Conservation (phyloP, 768 basidiomycete genomes). For the Boletus patriciae region DNA sequence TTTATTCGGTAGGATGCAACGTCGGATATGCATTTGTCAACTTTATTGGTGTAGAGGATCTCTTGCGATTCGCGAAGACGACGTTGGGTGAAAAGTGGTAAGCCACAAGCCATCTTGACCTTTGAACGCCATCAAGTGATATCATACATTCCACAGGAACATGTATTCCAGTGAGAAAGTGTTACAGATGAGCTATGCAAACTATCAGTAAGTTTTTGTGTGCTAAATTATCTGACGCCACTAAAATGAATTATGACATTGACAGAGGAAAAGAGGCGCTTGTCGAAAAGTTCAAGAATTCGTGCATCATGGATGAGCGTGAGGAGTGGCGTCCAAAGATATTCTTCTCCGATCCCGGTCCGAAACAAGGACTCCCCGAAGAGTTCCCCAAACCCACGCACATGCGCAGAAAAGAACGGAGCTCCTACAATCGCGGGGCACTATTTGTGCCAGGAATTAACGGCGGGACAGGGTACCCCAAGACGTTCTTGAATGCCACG, state of each 20-base stretch:
- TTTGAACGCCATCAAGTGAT: constrained; percentile 1
- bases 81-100: constrained; percentile 83
- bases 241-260: constrained; percentile 3
- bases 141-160: constrained; percentile 54
- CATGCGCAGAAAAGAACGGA: constrained; percentile 78
- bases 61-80: constrained; percentile 70
- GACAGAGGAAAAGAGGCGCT: constrained; percentile 84
- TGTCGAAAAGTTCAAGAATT: constrained; percentile 91
- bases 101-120: constrained; percentile 16
- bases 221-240: constrained; percentile 1
- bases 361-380: constrained; percentile 70
- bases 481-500: constrained; percentile 28
- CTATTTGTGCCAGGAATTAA: constrained; percentile 56
- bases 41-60: constrained; percentile 76
- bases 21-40: constrained; percentile 89
- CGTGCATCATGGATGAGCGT: constrained; percentile 84
- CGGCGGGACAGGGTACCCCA: constrained; percentile 26
- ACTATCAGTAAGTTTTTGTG: constrained; percentile 71
- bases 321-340: constrained; percentile 84
- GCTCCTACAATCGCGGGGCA: constrained; percentile 72
- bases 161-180: constrained; percentile 92
- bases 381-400: constrained; percentile 84
- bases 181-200: constrained; percentile 88
- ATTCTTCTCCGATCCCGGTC: constrained; percentile 71
- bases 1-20: constrained; percentile 58